Percentiles rank a stretch among this genome's conserved stretches.
Conservation (phyloP, 371 early-diverging fungal species). For the Mucor mucedo region DNA sequence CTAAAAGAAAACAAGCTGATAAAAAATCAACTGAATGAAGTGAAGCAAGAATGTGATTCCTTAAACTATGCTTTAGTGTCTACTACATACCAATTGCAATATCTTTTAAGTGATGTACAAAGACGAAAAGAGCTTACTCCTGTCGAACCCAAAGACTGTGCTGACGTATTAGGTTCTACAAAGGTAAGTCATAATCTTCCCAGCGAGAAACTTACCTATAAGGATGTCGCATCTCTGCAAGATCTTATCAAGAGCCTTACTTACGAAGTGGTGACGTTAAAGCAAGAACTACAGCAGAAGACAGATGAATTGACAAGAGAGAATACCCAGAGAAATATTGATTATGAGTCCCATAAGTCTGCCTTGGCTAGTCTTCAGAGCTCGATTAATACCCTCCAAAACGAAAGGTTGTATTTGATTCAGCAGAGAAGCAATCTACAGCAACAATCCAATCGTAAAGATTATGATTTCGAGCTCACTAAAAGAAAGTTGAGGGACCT, state of each 20-base stretch:
- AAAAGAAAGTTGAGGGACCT: background rate
- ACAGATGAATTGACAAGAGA: background rate
- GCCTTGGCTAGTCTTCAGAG: background rate
- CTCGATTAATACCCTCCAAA: background rate
- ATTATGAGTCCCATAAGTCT: background rate
- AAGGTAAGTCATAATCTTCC: constrained; percentile 1
- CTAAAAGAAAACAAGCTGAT: background rate
- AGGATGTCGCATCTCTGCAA: constrained; percentile 19
- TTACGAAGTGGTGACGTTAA: constrained; percentile 1
- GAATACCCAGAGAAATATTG: background rate
- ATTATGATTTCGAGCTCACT: background rate
- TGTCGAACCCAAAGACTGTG: background rate
- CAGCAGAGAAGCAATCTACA: background rate
- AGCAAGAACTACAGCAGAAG: background rate
- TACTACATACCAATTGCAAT: constrained; percentile 26
- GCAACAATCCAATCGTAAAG: background rate
- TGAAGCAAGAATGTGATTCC: constrained; percentile 4
- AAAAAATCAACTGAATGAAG: background rate
- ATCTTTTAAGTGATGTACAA: constrained; percentile 20
- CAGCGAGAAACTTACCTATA: constrained; percentile 15
- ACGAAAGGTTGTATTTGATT: too few species aligned
- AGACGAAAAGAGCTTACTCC: constrained; percentile 18
- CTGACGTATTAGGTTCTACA: background rate
- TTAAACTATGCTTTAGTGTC: constrained; percentile 17
- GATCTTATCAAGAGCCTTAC: constrained; percentile 11